Conservation (phyloP, 2,329 filamentous ascomycete genomes). For the Diaporthe helianthi region DNA sequence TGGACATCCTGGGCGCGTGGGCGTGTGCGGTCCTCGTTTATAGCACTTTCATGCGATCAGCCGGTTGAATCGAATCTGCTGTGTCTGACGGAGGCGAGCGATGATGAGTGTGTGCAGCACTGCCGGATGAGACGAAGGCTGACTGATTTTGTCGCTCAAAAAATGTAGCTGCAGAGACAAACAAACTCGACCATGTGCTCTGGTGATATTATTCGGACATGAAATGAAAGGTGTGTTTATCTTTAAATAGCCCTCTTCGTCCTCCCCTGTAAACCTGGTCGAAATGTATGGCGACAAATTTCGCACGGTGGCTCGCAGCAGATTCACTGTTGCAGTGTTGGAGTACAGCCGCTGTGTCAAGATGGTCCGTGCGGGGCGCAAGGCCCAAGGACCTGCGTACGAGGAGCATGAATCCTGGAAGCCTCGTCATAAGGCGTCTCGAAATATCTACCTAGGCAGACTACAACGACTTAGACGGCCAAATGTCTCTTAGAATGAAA, state of each 20-base stretch:
- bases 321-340: neutral
- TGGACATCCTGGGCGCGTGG: constrained; percentile 23
- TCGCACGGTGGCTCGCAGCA: neutral
- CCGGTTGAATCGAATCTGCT: neutral
- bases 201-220: neutral
- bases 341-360: neutral
- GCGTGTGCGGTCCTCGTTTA: neutral
- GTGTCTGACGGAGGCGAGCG: neutral
- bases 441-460: no score
- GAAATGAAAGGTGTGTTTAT: neutral
- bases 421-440: neutral
- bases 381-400: neutral
- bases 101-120: neutral
- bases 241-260: neutral
- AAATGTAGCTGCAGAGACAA: neutral
- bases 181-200: neutral
- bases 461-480: no score
- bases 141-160: neutral
- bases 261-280: constrained; percentile 1
- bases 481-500: no score
- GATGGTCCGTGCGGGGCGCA: constrained; percentile 11
- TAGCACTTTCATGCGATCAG: neutral
- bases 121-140: neutral
- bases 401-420: neutral
- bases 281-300: neutral